Base-by-base conservation (phyloP, 495 filamentous ascomycete genomes). In the Penicillium waksmanii region DNA sequence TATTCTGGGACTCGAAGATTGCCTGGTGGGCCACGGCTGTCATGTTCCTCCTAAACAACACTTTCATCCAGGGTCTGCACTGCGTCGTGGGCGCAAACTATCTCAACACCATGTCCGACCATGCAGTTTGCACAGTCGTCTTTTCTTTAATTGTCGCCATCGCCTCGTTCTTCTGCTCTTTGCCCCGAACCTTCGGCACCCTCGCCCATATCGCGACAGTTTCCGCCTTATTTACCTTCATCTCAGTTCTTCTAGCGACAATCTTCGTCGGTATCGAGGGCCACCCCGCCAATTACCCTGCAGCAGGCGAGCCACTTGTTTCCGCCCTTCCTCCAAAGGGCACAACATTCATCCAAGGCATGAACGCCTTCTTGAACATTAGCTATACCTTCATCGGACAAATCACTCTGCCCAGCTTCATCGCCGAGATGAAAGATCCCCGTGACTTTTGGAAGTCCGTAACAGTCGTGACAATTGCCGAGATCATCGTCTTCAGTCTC, bases 1-100 rank as follows among this genome's bases (percentile, higher is more conserved):
- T 96, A 10, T 95, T 93, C 76, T 93, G 87, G 84, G 82, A 85
- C 62, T 85, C 88, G 66, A 84, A 82, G 58, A 86, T 85, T 79
- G 92, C 86, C 0, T 96, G 90, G 89, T 96, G 87, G 73, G 78
- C 84, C 42, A 96, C 92, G 0, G 92, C 90, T 3, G 76, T 89
- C 64, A 94, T 96, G 92, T 96, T 96, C 73, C 71, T 96, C 31
- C 70, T 95, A 58, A 96, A 96, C 80, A 96, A 96, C 64, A 96
- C 91, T 11, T 93, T 95, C 72, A 91, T 94, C 61, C 86, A 89
- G 82, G 91, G 84, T 35, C 81, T 96, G 56, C 91, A 95, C 63
- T 88, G 90, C 62, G 81, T 95, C 19, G 85, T 89, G 7, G 90
- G 89, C 42, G 85, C 91, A 31, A 85, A 92, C 60, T 96, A 93